Conservation (phyloP, 345 rosid genomes). For the Rhodamnia rubescens region DNA sequence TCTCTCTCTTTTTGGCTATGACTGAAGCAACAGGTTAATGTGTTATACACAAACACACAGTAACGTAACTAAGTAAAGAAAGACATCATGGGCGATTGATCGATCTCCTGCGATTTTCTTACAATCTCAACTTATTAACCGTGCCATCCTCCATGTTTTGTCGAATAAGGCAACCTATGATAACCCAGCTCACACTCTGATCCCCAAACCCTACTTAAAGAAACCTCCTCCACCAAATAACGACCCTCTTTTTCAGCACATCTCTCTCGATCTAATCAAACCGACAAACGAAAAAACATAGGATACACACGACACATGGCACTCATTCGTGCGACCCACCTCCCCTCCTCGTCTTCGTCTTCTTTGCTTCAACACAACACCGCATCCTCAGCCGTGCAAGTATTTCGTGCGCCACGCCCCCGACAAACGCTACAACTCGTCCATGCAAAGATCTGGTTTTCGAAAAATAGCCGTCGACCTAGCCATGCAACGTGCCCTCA, state of each 20-base stretch:
- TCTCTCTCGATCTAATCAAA: background rate
- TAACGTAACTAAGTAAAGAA: background rate
- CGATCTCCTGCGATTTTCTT: background rate
- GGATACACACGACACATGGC: background rate
- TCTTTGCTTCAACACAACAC: conserved; percentile 23
- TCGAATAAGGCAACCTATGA: conserved; percentile 1
- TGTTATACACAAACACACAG: background rate
- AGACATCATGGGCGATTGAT: background rate
- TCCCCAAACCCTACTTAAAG: conserved; percentile 1
- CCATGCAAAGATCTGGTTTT: conserved; percentile 38
- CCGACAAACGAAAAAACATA: background rate
- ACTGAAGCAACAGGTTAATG: background rate
- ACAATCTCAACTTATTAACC: background rate
- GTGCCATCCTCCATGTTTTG: background rate
- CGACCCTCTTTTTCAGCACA: conserved; percentile 1
- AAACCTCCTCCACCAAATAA: background rate
- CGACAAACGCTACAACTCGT: background rate
- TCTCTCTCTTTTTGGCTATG: background rate
- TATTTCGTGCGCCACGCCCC: conserved; percentile 22
- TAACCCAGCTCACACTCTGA: background rate
- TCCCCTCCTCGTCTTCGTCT: background rate
- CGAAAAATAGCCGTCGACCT: conserved; percentile 34
- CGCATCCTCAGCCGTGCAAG: conserved; percentile 63
- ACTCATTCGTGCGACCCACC: background rate
- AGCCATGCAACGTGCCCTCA: conserved; percentile 41